phyloP scores from a whole-genome alignment of 176 grass and related monocot species.

The Paspalum notatum region DNA sequence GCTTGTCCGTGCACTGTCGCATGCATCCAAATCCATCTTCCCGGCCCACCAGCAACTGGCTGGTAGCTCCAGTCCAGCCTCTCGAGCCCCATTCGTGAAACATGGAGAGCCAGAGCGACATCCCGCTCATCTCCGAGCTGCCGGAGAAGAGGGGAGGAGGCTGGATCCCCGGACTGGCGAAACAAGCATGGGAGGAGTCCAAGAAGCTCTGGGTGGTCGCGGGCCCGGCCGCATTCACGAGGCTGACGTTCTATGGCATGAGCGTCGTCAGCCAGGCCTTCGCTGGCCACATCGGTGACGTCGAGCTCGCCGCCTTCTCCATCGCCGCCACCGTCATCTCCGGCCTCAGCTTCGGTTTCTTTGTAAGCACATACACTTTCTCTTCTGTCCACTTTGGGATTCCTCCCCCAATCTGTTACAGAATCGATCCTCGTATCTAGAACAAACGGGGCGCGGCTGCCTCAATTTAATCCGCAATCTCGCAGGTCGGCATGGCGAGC shows the following conservation, averaged over 20 bases:
- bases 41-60: no score
- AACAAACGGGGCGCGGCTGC: no score
- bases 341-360: slow-evolving; percentile 54
- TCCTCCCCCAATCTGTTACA: no score
- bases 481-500: slow-evolving; percentile 59
- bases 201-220: slow-evolving; percentile 37
- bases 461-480: neutral
- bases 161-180: neutral
- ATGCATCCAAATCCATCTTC: neutral
- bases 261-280: slow-evolving; percentile 53
- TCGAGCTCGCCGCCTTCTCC: slow-evolving; percentile 55
- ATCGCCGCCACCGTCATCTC: slow-evolving; percentile 45
- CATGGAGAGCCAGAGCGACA: slow-evolving; percentile 23
- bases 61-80: neutral
- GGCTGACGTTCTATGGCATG: slow-evolving; percentile 21
- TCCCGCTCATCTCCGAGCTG: slow-evolving; percentile 20
- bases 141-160: neutral
- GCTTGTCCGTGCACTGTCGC: neutral
- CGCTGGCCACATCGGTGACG: slow-evolving; percentile 57
- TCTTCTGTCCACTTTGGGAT: neutral
- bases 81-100: neutral
- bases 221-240: slow-evolving; percentile 26
- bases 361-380: slow-evolving; percentile 30
- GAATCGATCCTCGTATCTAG: no score
- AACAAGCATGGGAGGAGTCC: slow-evolving; percentile 31